Percentiles rank a stretch among this genome's conserved stretches.
Conservation (phyloP, 1,284 basidiomycete genomes). For the Cryptococcus sp. region DNA sequence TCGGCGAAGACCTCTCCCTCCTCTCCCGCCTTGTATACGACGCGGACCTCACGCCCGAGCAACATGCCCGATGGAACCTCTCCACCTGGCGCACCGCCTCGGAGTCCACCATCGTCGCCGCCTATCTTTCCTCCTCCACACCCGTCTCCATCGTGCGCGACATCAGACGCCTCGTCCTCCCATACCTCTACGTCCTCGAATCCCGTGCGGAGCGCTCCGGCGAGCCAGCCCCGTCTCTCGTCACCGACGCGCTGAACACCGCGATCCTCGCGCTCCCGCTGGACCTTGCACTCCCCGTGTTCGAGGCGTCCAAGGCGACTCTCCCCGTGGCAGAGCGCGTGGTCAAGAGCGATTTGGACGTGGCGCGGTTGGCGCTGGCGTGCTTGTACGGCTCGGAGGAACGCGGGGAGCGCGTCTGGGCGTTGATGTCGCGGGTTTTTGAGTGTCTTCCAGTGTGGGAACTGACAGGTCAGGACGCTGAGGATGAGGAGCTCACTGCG, state of each 20-base stretch:
- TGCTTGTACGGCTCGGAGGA: constrained; percentile 79
- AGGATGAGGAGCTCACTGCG: constrained; percentile 68
- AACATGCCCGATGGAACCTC: constrained; percentile 63
- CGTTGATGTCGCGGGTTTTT: constrained; percentile 82
- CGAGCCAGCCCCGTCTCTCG: constrained; percentile 61
- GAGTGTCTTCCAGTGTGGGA: constrained; percentile 92
- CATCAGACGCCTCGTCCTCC: constrained; percentile 73
- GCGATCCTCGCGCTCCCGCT: constrained; percentile 69
- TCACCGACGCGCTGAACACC: constrained; percentile 61
- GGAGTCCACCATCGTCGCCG: constrained; percentile 62
- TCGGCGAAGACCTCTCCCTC: constrained; percentile 85
- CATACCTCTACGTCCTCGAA: constrained; percentile 86
- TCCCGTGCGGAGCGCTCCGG: constrained; percentile 75
- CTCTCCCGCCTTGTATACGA: constrained; percentile 83
- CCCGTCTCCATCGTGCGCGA: constrained; percentile 64
- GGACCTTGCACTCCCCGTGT: constrained; percentile 66
- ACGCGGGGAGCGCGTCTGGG: constrained; percentile 60
- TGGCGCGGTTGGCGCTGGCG: constrained; percentile 78
- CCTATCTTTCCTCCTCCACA: constrained; percentile 70
- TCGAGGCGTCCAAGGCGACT: constrained; percentile 86
- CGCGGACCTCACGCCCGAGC: constrained; percentile 46
- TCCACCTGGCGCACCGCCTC: constrained; percentile 66
- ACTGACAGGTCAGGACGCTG: constrained; percentile 57
- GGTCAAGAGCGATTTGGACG: constrained; percentile 74
- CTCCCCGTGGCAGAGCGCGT: constrained; percentile 65